Conservation (phyloP, 192 early-diverging fungal species). For the Haplosporangium gracile region DNA sequence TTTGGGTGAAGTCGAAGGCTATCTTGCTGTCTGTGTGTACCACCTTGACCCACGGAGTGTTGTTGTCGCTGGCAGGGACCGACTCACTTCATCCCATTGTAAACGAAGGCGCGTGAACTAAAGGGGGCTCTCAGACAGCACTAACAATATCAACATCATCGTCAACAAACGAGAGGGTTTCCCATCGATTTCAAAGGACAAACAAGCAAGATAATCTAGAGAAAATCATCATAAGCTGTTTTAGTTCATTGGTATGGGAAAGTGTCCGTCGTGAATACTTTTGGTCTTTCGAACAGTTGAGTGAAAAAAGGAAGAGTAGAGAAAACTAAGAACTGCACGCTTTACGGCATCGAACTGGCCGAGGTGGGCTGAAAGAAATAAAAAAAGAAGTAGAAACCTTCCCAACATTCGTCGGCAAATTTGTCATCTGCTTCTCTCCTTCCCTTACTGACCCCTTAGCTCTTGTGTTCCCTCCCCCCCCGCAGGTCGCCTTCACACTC, state of each 20-base stretch:
- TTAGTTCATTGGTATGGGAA: slow-evolving; percentile 3
- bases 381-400: neutral
- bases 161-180: neutral
- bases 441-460: neutral
- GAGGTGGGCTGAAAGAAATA: neutral
- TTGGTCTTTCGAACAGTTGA: neutral
- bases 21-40: slow-evolving; percentile 3
- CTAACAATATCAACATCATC: neutral
- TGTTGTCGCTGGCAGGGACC: neutral
- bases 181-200: neutral
- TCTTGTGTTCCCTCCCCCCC: neutral
- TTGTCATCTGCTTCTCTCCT: neutral
- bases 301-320: neutral
- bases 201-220: neutral
- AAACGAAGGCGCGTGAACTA: neutral
- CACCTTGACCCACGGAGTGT: slow-evolving; percentile 3
- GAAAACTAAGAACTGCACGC: neutral
- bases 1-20: neutral
- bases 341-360: neutral
- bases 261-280: neutral
- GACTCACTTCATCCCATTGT: too few species aligned
- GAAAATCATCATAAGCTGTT: neutral
- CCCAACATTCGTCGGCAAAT: neutral
- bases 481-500: neutral
- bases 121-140: neutral